Evolutionary conservation across 352 stramenopile species (phyloP).

Genomic region (Pythium graminicola): DNA sequence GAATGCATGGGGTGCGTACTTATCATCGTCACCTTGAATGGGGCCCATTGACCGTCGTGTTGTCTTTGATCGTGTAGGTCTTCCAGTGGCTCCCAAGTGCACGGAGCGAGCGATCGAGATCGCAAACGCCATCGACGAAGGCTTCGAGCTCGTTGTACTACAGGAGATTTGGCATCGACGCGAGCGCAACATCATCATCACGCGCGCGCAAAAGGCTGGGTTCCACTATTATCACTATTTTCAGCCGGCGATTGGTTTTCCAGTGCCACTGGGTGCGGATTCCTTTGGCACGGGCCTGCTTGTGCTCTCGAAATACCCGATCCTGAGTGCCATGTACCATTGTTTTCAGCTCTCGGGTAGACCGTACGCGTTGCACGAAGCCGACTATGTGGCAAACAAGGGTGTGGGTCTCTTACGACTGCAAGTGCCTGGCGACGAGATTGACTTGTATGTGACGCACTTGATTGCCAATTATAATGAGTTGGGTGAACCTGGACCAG

Average conservation of each 20-base stretch:
- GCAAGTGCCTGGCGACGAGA: conserved; percentile 44
- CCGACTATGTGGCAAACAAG: conserved; percentile 79
- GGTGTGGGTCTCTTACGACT: conserved; percentile 59
- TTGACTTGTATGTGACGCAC: conserved; percentile 78
- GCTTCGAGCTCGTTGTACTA: conserved; percentile 73
- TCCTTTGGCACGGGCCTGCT: conserved; percentile 73
- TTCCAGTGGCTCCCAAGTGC: conserved; percentile 61
- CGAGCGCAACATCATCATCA: conserved; percentile 68
- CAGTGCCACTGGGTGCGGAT: conserved; percentile 57
- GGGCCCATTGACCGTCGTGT: neutral
- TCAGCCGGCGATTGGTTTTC: conserved; percentile 69
- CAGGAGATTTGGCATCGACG: conserved; percentile 80
- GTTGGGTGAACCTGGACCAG: conserved; percentile 53
- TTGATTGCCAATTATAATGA: conserved; percentile 76
- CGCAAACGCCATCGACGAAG: conserved; percentile 50
- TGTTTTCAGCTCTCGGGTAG: conserved; percentile 71
- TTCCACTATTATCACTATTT: conserved; percentile 84
- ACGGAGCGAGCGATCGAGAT: conserved; percentile 61
- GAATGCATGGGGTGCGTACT: conserved; percentile 59
- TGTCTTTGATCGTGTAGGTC: conserved; percentile 27
- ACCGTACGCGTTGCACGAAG: conserved; percentile 71
- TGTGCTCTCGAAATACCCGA: conserved; percentile 65
- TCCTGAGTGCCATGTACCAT: conserved; percentile 57
- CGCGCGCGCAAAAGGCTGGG: conserved; percentile 42
- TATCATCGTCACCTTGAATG: neutral